These are phyloP conservation scores for Incumbomyces lentus DNA, from an alignment of 2,329 filamentous ascomycete species.

Conservation along the genomic window DNA sequence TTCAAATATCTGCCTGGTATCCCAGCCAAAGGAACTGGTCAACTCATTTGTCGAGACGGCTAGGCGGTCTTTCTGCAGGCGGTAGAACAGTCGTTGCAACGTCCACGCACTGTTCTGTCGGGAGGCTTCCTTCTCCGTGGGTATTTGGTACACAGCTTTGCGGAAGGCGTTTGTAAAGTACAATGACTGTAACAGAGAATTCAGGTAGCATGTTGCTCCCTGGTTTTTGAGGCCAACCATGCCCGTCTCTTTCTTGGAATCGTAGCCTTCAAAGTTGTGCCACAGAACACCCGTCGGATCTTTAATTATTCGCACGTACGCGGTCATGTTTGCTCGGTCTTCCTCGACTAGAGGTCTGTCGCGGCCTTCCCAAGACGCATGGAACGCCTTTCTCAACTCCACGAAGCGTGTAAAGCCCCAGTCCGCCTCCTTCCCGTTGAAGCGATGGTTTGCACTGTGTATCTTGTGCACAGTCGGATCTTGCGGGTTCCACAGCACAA, in stretches of 20 bases:
- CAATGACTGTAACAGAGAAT: constrained; percentile 71
- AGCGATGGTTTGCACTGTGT: constrained; percentile 84
- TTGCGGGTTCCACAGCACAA: constrained; percentile 89
- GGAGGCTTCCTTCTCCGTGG: constrained; percentile 73
- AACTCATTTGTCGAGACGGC: constrained; percentile 88
- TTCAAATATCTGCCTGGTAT: constrained; percentile 94
- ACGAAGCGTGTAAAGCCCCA: constrained; percentile 98
- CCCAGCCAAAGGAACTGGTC: constrained; percentile 96
- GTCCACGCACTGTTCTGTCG: constrained; percentile 85
- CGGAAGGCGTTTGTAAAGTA: constrained; percentile 89
- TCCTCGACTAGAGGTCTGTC: constrained; percentile 46
- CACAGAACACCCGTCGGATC: constrained; percentile 40
- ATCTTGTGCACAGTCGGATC: constrained; percentile 71
- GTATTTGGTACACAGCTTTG: constrained; percentile 96
- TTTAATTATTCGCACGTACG: constrained; percentile 40
- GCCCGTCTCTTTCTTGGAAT: constrained; percentile 98
- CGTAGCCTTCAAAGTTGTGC: constrained; percentile 53
- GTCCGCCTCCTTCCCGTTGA: constrained; percentile 90
- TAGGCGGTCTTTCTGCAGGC: constrained; percentile 72
- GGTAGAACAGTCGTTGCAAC: constrained; percentile 87
- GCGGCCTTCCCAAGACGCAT: constrained; percentile 59
- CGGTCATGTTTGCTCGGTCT: constrained; percentile 37
- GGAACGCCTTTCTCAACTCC: constrained; percentile 77
- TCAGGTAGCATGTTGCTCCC: constrained; percentile 82
- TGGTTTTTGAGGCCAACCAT: constrained; percentile 96